These are phyloP conservation scores for Eucalyptus paniculata DNA, from an alignment of 345 rosid species.

Conservation along the genomic window DNA sequence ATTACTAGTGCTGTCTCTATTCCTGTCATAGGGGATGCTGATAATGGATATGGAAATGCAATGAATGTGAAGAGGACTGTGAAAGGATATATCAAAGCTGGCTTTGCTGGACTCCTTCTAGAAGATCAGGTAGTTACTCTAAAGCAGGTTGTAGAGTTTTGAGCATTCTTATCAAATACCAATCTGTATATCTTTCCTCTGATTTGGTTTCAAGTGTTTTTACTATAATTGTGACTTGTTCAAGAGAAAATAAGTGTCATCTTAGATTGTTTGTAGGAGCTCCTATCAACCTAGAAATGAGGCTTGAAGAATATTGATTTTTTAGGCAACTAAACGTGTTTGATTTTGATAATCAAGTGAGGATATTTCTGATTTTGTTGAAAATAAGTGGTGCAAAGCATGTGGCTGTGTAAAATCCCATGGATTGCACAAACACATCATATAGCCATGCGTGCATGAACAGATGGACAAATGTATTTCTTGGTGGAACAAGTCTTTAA, in stretches of 20 bases:
- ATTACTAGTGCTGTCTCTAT: slow-evolving; percentile 64
- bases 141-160: neutral
- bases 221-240: neutral
- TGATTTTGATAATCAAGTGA: neutral
- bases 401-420: neutral
- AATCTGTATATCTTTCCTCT: neutral
- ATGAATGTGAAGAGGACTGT: slow-evolving; percentile 89
- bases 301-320: neutral
- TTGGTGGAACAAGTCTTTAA: neutral
- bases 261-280: neutral
- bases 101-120: slow-evolving; percentile 81
- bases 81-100: slow-evolving; percentile 67
- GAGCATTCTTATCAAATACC: neutral
- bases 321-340: neutral
- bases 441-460: neutral
- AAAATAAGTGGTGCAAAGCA: neutral
- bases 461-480: neutral
- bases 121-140: slow-evolving; percentile 59
- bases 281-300: neutral
- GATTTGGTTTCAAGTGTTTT: neutral
- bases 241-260: neutral
- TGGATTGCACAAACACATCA: neutral
- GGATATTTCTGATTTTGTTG: neutral
- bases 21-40: slow-evolving; percentile 88
- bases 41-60: slow-evolving; percentile 73